phyloP scores from a whole-genome alignment of 176 grass and related monocot genomes.

The Phragmites australis region DNA sequence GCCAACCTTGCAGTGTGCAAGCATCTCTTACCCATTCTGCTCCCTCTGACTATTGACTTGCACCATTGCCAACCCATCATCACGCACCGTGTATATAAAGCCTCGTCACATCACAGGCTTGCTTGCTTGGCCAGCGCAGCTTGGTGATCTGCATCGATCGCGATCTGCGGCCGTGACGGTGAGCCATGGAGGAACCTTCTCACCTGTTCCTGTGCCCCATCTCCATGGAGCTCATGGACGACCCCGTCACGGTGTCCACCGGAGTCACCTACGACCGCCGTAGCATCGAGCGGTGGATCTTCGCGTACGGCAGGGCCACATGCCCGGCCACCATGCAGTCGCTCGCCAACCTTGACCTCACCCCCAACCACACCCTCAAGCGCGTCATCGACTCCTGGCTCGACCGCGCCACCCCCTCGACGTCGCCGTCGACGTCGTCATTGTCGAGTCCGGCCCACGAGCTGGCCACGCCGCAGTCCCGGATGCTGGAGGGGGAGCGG shows the following conservation, averaged over 20 bases:
- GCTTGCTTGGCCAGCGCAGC: slow-evolving; percentile 9
- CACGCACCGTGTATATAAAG: slow-evolving; percentile 19
- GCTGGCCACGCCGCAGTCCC: slow-evolving; percentile 34
- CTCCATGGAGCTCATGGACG: slow-evolving; percentile 91
- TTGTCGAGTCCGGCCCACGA: slow-evolving; percentile 36
- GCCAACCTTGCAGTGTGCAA: neutral
- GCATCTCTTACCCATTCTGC: slow-evolving; percentile 30
- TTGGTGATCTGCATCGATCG: slow-evolving; percentile 22
- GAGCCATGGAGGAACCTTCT: slow-evolving; percentile 48
- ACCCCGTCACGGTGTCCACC: slow-evolving; percentile 79
- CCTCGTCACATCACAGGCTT: neutral
- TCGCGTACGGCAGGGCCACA: slow-evolving; percentile 57
- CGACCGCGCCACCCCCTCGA: slow-evolving; percentile 18
- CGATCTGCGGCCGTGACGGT: slow-evolving; percentile 11
- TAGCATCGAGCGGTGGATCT: slow-evolving; percentile 87
- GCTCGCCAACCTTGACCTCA: slow-evolving; percentile 63
- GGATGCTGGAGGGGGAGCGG: slow-evolving; percentile 41
- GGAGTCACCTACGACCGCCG: slow-evolving; percentile 81
- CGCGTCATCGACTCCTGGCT: slow-evolving; percentile 75
- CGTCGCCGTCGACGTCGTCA: slow-evolving; percentile 40
- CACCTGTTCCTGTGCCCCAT: slow-evolving; percentile 78
- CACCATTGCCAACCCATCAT: slow-evolving; percentile 24
- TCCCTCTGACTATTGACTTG: slow-evolving; percentile 50
- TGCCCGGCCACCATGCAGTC: slow-evolving; percentile 88
- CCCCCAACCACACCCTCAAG: slow-evolving; percentile 86